Evolutionary conservation across 768 basidiomycete species (phyloP).

Genomic region (Suillus paluster): DNA sequence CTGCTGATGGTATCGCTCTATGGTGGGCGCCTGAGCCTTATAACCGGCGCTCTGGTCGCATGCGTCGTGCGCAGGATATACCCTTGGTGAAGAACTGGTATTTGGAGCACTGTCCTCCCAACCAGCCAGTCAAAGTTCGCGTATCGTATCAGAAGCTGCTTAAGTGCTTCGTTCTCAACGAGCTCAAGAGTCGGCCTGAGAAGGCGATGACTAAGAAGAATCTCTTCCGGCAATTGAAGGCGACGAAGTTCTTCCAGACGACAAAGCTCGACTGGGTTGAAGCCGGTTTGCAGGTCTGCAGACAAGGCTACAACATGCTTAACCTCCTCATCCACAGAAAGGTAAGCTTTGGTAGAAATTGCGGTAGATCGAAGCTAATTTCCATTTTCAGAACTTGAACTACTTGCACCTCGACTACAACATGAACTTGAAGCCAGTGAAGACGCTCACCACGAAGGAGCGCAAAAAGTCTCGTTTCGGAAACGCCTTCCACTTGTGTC

Average conservation of each 20-base stretch:
- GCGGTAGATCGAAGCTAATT: background rate
- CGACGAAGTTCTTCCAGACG: conserved; percentile 99
- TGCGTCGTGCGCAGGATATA: conserved; percentile 92
- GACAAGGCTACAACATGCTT: conserved; percentile 99
- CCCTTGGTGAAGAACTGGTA: conserved; percentile 99
- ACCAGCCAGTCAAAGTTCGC: conserved; percentile 95
- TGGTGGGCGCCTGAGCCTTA: conserved; percentile 99
- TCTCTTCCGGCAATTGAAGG: conserved; percentile 92
- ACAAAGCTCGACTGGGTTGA: conserved; percentile 99
- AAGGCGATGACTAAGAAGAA: conserved; percentile 99
- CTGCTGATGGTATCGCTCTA: conserved; percentile 94
- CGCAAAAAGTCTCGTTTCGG: conserved; percentile 99
- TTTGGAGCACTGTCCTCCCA: conserved; percentile 95
- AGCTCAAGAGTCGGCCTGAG: conserved; percentile 84
- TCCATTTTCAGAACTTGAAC: conserved; percentile 69
- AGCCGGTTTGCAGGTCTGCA: conserved; percentile 96
- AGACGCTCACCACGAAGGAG: conserved; percentile 98
- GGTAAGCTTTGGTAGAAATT: conserved; percentile 41
- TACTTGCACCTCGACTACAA: conserved; percentile 97
- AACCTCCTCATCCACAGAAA: conserved; percentile 99
- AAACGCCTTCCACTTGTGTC: conserved; percentile 97
- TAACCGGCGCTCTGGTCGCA: conserved; percentile 87
- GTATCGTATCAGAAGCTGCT: conserved; percentile 99
- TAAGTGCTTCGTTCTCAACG: conserved; percentile 95
- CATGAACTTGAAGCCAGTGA: conserved; percentile 97